Percentiles rank a stretch among this genome's conserved stretches.
phyloP scores from a whole-genome alignment of 2,329 filamentous ascomycete genomes.

The Ceratocystis alfenasii region DNA sequence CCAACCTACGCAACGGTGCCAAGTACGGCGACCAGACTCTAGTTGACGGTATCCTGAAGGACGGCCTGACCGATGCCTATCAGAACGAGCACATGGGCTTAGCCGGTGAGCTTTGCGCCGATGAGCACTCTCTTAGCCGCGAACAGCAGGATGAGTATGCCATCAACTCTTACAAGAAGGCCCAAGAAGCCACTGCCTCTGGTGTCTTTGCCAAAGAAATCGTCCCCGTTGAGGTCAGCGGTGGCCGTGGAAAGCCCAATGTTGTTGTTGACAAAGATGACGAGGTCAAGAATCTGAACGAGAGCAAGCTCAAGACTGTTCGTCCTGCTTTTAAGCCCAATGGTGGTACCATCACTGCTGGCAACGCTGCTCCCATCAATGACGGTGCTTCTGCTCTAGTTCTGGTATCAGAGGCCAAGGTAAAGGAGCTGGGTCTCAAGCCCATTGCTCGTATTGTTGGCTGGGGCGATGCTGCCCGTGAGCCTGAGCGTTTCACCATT shows the following conservation, averaged over 20 bases:
- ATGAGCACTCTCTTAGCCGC: constrained; percentile 68
- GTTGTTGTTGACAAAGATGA: constrained; percentile 75
- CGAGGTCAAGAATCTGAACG: constrained; percentile 88
- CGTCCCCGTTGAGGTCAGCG: constrained; percentile 73
- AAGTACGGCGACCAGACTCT: constrained; percentile 90
- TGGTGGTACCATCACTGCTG: constrained; percentile 81
- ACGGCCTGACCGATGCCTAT: constrained; percentile 89
- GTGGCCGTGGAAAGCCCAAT: constrained; percentile 79
- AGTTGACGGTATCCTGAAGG: constrained; percentile 84
- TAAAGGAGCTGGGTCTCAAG: constrained; percentile 83
- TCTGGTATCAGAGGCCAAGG: constrained; percentile 83
- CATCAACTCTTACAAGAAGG: constrained; percentile 88
- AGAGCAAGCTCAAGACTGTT: constrained; percentile 71
- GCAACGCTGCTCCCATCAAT: constrained; percentile 92
- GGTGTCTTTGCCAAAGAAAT: constrained; percentile 81
- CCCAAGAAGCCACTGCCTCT: constrained; percentile 69
- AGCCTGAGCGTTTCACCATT: constrained; percentile 90
- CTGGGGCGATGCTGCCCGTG: constrained; percentile 88
- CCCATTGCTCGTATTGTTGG: constrained; percentile 93
- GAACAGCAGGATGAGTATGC: constrained; percentile 92
- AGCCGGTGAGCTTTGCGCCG: constrained; percentile 79
- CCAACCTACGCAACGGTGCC: constrained; percentile 69
- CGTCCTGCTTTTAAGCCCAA: constrained; percentile 71
- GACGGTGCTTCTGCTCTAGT: constrained; percentile 89
- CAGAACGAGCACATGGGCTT: constrained; percentile 97